phyloP scores from a whole-genome alignment of 768 basidiomycete species.

The Suillus subaureus region DNA sequence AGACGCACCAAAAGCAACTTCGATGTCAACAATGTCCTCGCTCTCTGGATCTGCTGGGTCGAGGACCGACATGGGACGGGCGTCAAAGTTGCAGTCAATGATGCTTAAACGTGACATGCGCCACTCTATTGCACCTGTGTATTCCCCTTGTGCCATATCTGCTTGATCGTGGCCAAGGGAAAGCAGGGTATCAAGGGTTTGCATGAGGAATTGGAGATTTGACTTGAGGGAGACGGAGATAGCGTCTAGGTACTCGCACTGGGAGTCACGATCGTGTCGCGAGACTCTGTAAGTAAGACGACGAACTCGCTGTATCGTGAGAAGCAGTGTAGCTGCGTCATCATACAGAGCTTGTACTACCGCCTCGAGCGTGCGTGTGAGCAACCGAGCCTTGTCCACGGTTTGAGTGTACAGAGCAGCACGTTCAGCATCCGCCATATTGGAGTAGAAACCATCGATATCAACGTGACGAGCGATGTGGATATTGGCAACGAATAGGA shows the following conservation, averaged over 20 bases:
- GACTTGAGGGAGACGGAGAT: constrained; percentile 54
- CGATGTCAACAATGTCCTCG: constrained; percentile 62
- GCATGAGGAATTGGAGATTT: constrained; percentile 57
- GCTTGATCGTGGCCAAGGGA: constrained; percentile 72
- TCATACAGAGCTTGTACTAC: constrained; percentile 76
- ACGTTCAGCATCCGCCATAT: constrained; percentile 41
- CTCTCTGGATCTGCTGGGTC: constrained; percentile 42
- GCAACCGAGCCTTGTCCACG: constrained; percentile 66
- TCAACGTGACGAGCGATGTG: constrained; percentile 84
- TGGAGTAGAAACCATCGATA: constrained; percentile 69
- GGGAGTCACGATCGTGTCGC: constrained; percentile 22
- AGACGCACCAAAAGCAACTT: constrained; percentile 47
- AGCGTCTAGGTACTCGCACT: constrained; percentile 48
- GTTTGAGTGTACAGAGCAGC: constrained; percentile 61
- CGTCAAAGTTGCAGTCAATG: constrained; percentile 53
- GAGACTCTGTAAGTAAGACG: constrained; percentile 9
- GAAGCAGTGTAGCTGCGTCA: constrained; percentile 61
- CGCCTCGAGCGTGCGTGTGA: constrained; percentile 72
- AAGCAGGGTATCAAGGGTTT: constrained; percentile 64
- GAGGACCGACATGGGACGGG: constrained; percentile 41
- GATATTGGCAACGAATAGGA: constrained; percentile 65
- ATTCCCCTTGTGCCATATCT: constrained; percentile 67
- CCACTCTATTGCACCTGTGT: constrained; percentile 77
- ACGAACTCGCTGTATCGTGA: constrained; percentile 51
- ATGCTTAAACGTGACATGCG: constrained; percentile 71